Conservation (phyloP, 495 filamentous ascomycete species). For the Apiosordaria backusii region DNA sequence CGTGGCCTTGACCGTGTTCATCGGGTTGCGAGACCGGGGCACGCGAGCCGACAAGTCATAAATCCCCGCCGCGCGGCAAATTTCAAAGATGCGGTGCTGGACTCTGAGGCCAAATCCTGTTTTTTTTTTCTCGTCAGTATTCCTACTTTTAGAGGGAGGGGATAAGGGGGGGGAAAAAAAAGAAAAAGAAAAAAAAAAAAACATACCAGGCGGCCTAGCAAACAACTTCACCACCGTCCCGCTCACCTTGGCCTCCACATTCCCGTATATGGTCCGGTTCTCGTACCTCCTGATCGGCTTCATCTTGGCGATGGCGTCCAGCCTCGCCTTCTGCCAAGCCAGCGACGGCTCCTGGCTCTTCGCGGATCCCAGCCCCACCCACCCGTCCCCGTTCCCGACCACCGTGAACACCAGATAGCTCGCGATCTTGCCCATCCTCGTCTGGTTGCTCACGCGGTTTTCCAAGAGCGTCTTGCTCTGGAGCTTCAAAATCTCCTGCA, state of each 20-base stretch:
- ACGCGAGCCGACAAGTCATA: slow-evolving; percentile 78
- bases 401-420: slow-evolving; percentile 61
- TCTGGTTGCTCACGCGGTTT: slow-evolving; percentile 83
- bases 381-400: slow-evolving; percentile 81
- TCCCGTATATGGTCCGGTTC: slow-evolving; percentile 83
- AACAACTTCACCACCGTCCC: slow-evolving; percentile 76
- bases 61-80: slow-evolving; percentile 79
- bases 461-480: slow-evolving; percentile 62
- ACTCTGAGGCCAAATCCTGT: slow-evolving; percentile 77
- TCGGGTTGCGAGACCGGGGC: slow-evolving; percentile 76
- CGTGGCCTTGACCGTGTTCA: slow-evolving; percentile 94
- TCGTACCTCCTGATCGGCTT: slow-evolving; percentile 85
- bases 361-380: slow-evolving; percentile 83
- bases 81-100: slow-evolving; percentile 87
- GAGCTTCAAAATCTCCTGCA: slow-evolving; percentile 52
- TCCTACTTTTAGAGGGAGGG: too few relatives aligned
- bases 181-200: neutral
- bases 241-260: slow-evolving; percentile 78
- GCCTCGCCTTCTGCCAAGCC: slow-evolving; percentile 63
- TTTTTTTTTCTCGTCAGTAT: slow-evolving; percentile 15
- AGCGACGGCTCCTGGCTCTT: slow-evolving; percentile 71
- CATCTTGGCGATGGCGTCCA: slow-evolving; percentile 81
- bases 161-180: too few relatives aligned
- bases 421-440: slow-evolving; percentile 86
- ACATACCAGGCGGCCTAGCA: slow-evolving; percentile 81